These are phyloP conservation scores for Orbilia quercus DNA, from an alignment of 2,329 filamentous ascomycete genomes.

Conservation along the genomic window DNA sequence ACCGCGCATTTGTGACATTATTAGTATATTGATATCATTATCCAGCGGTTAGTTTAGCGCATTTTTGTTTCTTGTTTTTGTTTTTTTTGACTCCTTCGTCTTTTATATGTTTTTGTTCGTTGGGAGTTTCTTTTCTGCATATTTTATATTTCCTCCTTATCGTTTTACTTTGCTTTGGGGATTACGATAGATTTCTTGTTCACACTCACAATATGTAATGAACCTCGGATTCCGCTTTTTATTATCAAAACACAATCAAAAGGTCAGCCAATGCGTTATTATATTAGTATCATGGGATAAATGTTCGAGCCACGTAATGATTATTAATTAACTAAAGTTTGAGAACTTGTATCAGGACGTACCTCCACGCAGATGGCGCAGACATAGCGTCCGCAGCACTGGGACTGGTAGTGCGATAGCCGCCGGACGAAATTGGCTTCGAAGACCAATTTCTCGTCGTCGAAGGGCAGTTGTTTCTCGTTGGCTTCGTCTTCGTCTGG, in stretches of 20 bases:
- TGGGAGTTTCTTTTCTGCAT: constrained; percentile 16
- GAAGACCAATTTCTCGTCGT: constrained; percentile 25
- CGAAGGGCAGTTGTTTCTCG: constrained; percentile 13
- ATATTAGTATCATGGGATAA: neutral
- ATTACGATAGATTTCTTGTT: constrained; percentile 36
- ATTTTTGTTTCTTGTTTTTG: constrained; percentile 11
- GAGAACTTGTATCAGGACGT: constrained; percentile 14
- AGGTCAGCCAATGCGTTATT: neutral
- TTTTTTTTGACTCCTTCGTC: constrained; percentile 5
- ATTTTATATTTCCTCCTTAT: constrained; percentile 13
- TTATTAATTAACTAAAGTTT: no score
- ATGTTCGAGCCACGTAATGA: neutral
- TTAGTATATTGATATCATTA: constrained; percentile 5
- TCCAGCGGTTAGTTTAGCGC: constrained; percentile 17
- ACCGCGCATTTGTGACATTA: constrained; percentile 6
- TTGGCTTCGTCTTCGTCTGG: constrained; percentile 6
- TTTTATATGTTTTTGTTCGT: no score
- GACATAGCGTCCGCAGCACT: constrained; percentile 58
- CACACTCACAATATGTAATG: constrained; percentile 56
- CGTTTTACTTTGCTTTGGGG: constrained; percentile 16
- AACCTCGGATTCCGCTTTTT: constrained; percentile 58
- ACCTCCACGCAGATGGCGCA: constrained; percentile 58
- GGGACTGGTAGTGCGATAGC: constrained; percentile 26
- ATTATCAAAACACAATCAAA: neutral
- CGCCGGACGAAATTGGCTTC: neutral